Evolutionary conservation across 2,329 filamentous ascomycete species (phyloP), one percentile per base, ranked within the genome.

Genomic region (Teratosphaeriaceae sp.): DNA sequence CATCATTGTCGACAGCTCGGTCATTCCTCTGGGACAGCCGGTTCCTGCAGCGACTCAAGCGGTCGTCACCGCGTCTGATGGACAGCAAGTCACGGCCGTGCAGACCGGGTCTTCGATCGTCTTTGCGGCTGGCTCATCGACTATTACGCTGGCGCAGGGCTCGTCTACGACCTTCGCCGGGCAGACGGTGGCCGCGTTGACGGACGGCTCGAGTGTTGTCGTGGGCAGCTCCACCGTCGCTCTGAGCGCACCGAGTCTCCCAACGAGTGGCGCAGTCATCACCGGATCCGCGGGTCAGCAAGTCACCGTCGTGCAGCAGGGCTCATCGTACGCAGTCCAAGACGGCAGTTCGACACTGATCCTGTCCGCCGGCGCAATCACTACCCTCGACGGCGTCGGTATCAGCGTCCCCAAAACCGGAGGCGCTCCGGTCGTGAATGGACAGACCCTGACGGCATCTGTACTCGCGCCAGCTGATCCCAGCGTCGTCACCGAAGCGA

Each of bases 271-370:
- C 22, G 38, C 38, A 5, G 19, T 41, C 9, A 9, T 41, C 16
- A 33, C 29, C 5, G 26, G 27, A 7, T 19, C 27, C 8, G 27
- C 16, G 15, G 29, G 38, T 13, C 22, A 27, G 24, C 12, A 8
- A 11, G 9, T 41, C 19, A 41, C 26, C 6, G 13, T 41, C 26
- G 16, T 34, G 27, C 38, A 41, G 22, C 18, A 21, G 19, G 38
- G 38, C 12, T 41, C 40, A 3, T 42, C 40, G n/a, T 20, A 23
- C 18, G 20, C 36, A n/a, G 23, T 42, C 13, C 21, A 35, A 22
- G 20, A 23, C 13, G 24, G 30, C 26, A 29, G 30, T n/a, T 35
- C 30, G 5, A 42, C 40, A 4, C 18, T 20, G 3, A 34, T n/a
- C 11, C 30, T 42, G 16, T 7, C 22, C 3, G 4, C 30, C 7